These are phyloP conservation scores for Neurospora sp. DNA, from an alignment of 495 filamentous ascomycete genomes.

Conservation along the genomic window DNA sequence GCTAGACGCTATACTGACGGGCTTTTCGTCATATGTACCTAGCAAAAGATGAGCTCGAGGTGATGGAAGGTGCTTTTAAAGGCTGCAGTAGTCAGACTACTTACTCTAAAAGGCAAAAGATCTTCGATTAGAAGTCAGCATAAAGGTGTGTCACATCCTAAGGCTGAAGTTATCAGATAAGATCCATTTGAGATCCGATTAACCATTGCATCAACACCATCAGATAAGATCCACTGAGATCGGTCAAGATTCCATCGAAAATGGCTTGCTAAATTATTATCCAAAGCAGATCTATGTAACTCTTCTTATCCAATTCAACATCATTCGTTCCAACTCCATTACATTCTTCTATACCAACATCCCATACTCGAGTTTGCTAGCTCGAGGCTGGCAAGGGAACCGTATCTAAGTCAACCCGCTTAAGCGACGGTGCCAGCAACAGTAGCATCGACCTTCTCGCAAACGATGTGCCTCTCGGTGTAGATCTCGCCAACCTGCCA, in stretches of 20 bases:
- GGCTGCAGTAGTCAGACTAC: too few relatives aligned
- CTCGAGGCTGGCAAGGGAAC: neutral
- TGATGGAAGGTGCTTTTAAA: too few relatives aligned
- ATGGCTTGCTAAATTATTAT: neutral
- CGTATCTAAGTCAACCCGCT: neutral
- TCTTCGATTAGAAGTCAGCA: too few relatives aligned
- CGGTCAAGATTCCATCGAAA: neutral
- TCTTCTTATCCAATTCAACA: neutral
- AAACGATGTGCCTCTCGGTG: conserved; percentile 23
- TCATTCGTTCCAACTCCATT: neutral
- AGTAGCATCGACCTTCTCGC: conserved; percentile 16
- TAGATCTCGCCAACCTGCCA: conserved; percentile 33
- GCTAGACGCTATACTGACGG: too few relatives aligned
- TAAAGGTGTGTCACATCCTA: too few relatives aligned
- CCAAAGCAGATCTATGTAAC: neutral
- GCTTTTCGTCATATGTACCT: too few relatives aligned
- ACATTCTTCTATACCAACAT: neutral
- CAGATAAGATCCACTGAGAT: neutral
- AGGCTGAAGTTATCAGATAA: neutral
- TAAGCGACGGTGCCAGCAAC: conserved; percentile 27
- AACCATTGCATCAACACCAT: neutral
- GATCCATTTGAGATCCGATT: neutral
- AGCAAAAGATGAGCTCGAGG: too few relatives aligned
- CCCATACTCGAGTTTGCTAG: neutral
- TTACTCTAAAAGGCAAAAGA: too few relatives aligned